Conservation (phyloP, 2,329 filamentous ascomycete genomes). For the Canariomyces notabilis region DNA sequence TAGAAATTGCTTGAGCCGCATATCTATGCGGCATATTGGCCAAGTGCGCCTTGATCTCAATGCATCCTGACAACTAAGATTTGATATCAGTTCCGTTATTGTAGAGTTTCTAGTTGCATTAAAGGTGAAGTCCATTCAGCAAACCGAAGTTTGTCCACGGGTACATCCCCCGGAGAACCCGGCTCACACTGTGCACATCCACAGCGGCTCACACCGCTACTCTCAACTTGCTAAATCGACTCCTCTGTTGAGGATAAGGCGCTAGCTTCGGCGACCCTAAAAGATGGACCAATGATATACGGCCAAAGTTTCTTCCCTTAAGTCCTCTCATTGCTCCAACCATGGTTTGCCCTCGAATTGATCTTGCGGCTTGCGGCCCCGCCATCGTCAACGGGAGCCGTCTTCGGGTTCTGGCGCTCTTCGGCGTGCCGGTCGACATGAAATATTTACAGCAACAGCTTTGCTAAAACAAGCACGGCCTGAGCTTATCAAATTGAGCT, state of each 20-base stretch:
- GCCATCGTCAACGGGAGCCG: conserved; percentile 1
- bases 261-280: conserved; percentile 6
- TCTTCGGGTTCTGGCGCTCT: background rate
- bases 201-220: conserved; percentile 19
- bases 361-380: background rate
- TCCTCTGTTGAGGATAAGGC: conserved; percentile 13
- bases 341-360: background rate
- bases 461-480: too few species aligned
- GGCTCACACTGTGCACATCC: conserved; percentile 14
- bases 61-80: too few species aligned
- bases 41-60: too few species aligned
- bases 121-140: too few species aligned
- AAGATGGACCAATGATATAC: conserved; percentile 10
- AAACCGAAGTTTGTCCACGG: conserved; percentile 5
- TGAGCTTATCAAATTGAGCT: too few species aligned
- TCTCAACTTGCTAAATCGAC: conserved; percentile 17
- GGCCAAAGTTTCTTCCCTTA: conserved; percentile 11
- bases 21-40: too few species aligned
- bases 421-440: background rate
- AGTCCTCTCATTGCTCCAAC: conserved; percentile 14
- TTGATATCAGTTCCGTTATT: too few species aligned
- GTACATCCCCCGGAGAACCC: conserved; percentile 13
- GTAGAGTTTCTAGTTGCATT: conserved; percentile 1
- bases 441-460: too few species aligned
- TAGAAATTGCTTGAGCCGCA: too few species aligned